Percentiles rank a stretch among this genome's conserved stretches.
Evolutionary conservation across 495 filamentous ascomycete genomes (phyloP).

Genomic region (Xylaria longipes): DNA sequence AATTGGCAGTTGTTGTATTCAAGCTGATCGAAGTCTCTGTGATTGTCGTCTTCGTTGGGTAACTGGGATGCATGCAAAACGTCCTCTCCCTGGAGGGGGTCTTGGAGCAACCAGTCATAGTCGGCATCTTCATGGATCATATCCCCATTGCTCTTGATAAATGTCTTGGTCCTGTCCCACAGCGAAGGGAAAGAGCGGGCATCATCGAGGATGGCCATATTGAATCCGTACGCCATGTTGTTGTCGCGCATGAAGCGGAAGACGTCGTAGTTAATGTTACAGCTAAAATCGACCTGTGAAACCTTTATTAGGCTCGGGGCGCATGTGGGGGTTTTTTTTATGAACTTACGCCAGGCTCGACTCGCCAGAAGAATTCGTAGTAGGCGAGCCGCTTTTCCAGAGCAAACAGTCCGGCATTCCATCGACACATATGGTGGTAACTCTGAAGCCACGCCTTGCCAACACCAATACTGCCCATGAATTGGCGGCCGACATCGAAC

Average conservation of each 20-base stretch:
- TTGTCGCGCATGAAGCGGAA: conserved; percentile 79
- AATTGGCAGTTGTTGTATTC: conserved; percentile 61
- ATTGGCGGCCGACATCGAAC: conserved; percentile 59
- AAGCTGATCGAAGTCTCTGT: conserved; percentile 25
- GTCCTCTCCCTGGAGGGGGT: conserved; percentile 24
- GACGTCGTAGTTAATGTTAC: conserved; percentile 72
- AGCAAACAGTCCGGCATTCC: conserved; percentile 79
- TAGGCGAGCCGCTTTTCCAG: conserved; percentile 67
- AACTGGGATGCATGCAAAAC: conserved; percentile 19
- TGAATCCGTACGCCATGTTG: conserved; percentile 71
- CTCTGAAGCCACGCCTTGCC: conserved; percentile 62
- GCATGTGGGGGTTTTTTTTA: not conserved
- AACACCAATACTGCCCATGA: conserved; percentile 60
- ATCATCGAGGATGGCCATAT: conserved; percentile 62
- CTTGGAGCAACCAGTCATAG: conserved; percentile 55
- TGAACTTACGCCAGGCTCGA: conserved; percentile 63
- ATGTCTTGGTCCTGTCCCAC: conserved; percentile 54
- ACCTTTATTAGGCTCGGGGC: conserved; percentile 18
- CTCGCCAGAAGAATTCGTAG: conserved; percentile 80
- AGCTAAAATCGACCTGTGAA: conserved; percentile 63
- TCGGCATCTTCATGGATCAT: conserved; percentile 58
- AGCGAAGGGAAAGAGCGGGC: conserved; percentile 57
- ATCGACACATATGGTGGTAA: conserved; percentile 78
- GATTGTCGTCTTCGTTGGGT: conserved; percentile 24
- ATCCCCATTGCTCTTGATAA: conserved; percentile 54